Conservation (phyloP, 2,329 filamentous ascomycete species). For the Colletotrichum sp. region DNA sequence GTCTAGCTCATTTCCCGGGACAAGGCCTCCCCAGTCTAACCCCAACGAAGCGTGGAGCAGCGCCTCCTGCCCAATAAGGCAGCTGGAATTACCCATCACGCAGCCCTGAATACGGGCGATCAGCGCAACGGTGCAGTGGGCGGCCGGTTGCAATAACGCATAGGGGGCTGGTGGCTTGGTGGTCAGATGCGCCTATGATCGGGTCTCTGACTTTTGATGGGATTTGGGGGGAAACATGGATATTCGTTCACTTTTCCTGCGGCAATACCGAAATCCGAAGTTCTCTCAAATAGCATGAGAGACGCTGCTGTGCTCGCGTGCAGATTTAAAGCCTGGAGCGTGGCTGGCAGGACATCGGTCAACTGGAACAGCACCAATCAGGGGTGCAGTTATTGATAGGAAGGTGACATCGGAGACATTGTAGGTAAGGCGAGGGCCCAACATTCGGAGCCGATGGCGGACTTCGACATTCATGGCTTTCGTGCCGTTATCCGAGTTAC, state of each 20-base stretch:
- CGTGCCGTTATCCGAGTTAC: background rate
- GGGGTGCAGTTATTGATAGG: background rate
- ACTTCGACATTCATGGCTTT: background rate
- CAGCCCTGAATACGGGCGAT: slow-evolving; percentile 5
- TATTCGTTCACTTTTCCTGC: background rate
- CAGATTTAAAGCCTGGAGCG: background rate
- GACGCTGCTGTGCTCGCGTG: accelerated
- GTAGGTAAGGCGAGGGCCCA: background rate
- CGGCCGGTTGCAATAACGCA: background rate
- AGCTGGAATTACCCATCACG: slow-evolving; percentile 9
- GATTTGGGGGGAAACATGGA: background rate
- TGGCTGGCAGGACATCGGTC: background rate
- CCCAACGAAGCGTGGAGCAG: background rate
- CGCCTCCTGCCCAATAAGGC: slow-evolving; percentile 7
- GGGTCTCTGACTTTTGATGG: background rate
- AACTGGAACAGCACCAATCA: background rate
- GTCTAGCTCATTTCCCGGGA: slow-evolving; percentile 3
- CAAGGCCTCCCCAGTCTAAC: slow-evolving; percentile 7
- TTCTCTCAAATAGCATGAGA: background rate
- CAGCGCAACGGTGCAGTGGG: background rate
- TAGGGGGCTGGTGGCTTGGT: background rate
- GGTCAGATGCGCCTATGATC: background rate
- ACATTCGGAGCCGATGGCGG: background rate
- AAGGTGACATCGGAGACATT: background rate
- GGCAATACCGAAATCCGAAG: background rate